Evolutionary conservation across 176 grass and related monocot genomes (phyloP), one percentile per base, ranked within the genome.

Genomic region (Juncus effusus): DNA sequence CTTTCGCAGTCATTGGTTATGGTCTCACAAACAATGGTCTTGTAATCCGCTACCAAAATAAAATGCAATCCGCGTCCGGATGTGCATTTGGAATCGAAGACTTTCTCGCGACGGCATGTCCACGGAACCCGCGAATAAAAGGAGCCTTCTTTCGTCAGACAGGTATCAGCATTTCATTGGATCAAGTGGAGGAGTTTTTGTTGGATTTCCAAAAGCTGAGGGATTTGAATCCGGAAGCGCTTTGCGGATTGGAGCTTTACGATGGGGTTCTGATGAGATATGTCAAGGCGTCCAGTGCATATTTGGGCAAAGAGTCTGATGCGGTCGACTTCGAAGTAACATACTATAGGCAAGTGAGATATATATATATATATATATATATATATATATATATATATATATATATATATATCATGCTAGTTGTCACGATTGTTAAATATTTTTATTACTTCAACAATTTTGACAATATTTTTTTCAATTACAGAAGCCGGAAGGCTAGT

Each of bases 81-180:
- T 92, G 89, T 69, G 11, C 78, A 57, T 11, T 60, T 5, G 56
- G 65, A 5, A 68, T 13, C 3, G 78, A 79, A 15, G 88, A 92
- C 61, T 42, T 12, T 15, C 81, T 92, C 47, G 75, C 84, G 51
- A 87, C 82, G 37, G 68, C 86, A 7, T 89, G 86, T 60, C 74
- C 81, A 0, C 84, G 86, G 86, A 81, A 89, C 14, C 81, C 72
- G 0, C 54, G 75, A 41, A 41, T 88, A 49, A 69, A 54, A 0
- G 81, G 80, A 0, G 12, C 12, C 3, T 84, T 88, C 77, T 74
- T 70, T 41, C 74, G 77, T 63, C 49, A 80, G 13, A 80, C 63
- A 3, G 58, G 66, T 10, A 16, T 88, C 56, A 88, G 77, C 81
- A 44, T 88, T 13, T 61, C 62, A 5, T 3, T 84, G 12, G 11